phyloP scores from a whole-genome alignment of 1,284 basidiomycete genomes.

The Irpex sp. region DNA sequence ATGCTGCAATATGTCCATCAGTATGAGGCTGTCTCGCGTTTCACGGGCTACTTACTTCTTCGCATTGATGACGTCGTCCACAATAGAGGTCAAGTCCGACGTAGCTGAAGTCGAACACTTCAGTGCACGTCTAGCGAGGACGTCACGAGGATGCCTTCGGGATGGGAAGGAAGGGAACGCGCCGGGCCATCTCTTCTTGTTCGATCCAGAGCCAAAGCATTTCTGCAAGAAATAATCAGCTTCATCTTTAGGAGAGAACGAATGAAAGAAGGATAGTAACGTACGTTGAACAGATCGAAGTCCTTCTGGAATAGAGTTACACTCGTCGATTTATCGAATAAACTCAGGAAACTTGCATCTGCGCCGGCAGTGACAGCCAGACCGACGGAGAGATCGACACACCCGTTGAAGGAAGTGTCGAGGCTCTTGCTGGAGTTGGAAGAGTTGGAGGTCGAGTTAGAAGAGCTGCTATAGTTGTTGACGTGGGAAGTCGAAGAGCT shows the following conservation, averaged over 20 bases:
- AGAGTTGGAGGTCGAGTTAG: neutral
- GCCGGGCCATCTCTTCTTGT: neutral
- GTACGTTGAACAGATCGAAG: conserved; percentile 26
- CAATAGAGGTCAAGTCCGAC: neutral
- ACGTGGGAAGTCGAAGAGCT: neutral
- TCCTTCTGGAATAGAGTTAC: conserved; percentile 24
- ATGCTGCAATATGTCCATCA: neutral
- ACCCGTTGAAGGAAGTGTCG: conserved; percentile 17
- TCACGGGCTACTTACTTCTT: neutral
- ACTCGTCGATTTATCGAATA: conserved; percentile 23
- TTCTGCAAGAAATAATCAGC: neutral
- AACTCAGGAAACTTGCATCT: conserved; percentile 22
- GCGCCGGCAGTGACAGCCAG: conserved; percentile 24
- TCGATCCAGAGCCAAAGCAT: neutral
- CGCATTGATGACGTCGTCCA: neutral
- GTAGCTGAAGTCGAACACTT: neutral
- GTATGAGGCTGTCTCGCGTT: too few relatives aligned
- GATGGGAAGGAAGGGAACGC: neutral
- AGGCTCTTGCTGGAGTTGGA: neutral
- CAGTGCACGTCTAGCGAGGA: neutral
- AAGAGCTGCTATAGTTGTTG: neutral
- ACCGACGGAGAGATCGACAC: conserved; percentile 25
- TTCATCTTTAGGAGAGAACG: neutral
- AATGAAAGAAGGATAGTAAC: neutral
- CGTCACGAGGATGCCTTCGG: neutral